Evolutionary conservation across 2,329 filamentous ascomycete genomes (phyloP).

Genomic region (Teratosphaeria pseudoeucalypti): DNA sequence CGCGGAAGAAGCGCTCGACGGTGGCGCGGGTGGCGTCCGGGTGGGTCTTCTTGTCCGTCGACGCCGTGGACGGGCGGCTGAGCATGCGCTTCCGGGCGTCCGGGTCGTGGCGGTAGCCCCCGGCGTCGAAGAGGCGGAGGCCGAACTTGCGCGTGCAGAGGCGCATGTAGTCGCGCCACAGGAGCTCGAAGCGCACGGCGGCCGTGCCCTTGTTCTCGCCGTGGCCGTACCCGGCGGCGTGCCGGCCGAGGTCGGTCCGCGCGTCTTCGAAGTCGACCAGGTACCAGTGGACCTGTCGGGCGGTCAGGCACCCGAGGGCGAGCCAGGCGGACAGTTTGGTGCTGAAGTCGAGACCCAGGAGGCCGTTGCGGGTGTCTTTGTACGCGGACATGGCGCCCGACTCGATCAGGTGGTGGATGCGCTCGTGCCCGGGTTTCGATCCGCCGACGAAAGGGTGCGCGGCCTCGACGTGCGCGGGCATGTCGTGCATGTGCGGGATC

Average conservation of each 20-base stretch:
- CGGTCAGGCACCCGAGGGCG: constrained; percentile 60
- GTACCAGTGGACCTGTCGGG: constrained; percentile 60
- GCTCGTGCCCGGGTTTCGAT: constrained; percentile 48
- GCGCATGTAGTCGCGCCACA: constrained; percentile 76
- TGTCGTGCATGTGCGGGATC: constrained; percentile 42
- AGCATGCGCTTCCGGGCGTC: constrained; percentile 25
- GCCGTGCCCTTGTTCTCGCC: constrained; percentile 65
- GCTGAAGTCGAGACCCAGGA: constrained; percentile 60
- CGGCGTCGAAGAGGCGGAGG: constrained; percentile 50
- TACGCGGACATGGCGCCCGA: constrained; percentile 54
- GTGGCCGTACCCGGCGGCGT: constrained; percentile 49
- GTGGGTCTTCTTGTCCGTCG: constrained; percentile 27
- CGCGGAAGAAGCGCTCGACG: constrained; percentile 51
- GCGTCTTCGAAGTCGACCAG: constrained; percentile 62
- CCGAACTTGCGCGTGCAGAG: constrained; percentile 64
- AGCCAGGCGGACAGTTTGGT: constrained; percentile 69
- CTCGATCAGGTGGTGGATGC: constrained; percentile 51
- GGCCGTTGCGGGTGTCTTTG: constrained; percentile 60
- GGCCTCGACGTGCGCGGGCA: constrained; percentile 44
- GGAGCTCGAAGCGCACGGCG: constrained; percentile 59
- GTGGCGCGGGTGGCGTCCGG: constrained; percentile 13
- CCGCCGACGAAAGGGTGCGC: constrained; percentile 61
- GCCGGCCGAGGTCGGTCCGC: constrained; percentile 26
- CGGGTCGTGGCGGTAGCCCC: constrained; percentile 49
- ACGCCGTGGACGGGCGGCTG: constrained; percentile 21